Evolutionary conservation across 108 stramenopile species (phyloP).

Genomic region (Nannochloropsis gaditana): DNA sequence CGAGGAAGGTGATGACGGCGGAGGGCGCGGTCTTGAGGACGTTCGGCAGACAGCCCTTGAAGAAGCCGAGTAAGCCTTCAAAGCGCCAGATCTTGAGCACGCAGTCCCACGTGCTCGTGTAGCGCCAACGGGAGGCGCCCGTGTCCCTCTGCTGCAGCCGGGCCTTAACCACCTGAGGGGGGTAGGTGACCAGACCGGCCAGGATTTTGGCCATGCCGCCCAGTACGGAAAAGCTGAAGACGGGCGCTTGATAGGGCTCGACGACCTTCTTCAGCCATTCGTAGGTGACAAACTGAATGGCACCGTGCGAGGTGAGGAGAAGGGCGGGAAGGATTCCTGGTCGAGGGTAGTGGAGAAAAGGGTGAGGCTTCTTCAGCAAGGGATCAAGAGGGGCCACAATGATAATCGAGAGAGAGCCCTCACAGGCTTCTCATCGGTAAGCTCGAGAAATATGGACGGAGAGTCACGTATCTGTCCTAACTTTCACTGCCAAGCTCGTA

Average conservation of each 20-base stretch:
- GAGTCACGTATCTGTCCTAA: too few species aligned
- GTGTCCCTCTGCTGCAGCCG: conserved; percentile 79
- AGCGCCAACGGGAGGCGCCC: conserved; percentile 42
- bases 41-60: conserved; percentile 89
- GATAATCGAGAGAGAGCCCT: too few species aligned
- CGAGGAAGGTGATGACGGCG: conserved; percentile 90
- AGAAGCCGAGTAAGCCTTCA: conserved; percentile 82
- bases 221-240: conserved; percentile 34
- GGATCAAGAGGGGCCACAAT: neutral
- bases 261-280: conserved; percentile 70
- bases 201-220: conserved; percentile 40
- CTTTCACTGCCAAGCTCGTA: neutral
- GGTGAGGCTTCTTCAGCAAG: neutral
- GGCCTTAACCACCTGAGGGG: conserved; percentile 86
- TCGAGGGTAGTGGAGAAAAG: neutral
- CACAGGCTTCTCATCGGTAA: too few species aligned
- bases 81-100: conserved; percentile 58
- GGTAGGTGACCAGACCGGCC: conserved; percentile 58
- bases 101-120: conserved; percentile 66
- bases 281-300: conserved; percentile 91
- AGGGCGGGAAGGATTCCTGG: conserved; percentile 69
- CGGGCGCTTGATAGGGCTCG: conserved; percentile 46
- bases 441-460: too few species aligned
- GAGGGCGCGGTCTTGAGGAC: conserved; percentile 89
- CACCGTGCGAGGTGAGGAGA: conserved; percentile 88